A percentile compares a stretch with the other conserved stretches of the same genome.
Conservation (phyloP, 2,329 filamentous ascomycete genomes). For the Paecilomyces fulvus region DNA sequence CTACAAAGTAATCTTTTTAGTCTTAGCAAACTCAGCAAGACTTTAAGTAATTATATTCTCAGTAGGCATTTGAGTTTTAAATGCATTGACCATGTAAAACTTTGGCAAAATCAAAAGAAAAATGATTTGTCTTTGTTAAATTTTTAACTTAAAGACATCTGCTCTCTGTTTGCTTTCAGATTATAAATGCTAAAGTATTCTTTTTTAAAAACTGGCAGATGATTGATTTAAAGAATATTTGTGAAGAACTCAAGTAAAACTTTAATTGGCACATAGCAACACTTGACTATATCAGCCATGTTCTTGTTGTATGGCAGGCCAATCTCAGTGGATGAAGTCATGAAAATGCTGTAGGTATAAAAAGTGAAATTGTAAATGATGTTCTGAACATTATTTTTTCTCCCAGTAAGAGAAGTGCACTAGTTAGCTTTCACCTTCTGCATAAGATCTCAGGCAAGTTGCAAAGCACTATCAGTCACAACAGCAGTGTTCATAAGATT, state of each 20-base stretch:
- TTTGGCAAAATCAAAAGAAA: slow-evolving; percentile 21
- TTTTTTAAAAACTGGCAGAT: slow-evolving; percentile 17
- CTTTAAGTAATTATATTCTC: slow-evolving; percentile 22
- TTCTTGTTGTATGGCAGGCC: slow-evolving; percentile 19
- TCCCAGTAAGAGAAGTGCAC: slow-evolving; percentile 4
- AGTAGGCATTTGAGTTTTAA: slow-evolving; percentile 12
- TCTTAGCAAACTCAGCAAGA: slow-evolving; percentile 18
- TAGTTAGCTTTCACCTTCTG: slow-evolving; percentile 11
- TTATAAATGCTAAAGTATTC: slow-evolving; percentile 23
- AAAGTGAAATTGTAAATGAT: neutral
- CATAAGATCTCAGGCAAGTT: slow-evolving; percentile 15
- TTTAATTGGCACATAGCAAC: slow-evolving; percentile 13
- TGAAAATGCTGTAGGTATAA: slow-evolving; percentile 5
- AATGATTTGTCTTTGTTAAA: slow-evolving; percentile 28
- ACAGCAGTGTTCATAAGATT: slow-evolving; percentile 24
- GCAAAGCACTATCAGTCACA: slow-evolving; percentile 22
- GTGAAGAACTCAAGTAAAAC: slow-evolving; percentile 14
- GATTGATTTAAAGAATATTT: slow-evolving; percentile 11
- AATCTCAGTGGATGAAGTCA: slow-evolving; percentile 13
- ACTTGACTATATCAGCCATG: slow-evolving; percentile 18
- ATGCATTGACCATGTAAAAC: slow-evolving; percentile 15
- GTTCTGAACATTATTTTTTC: neutral
- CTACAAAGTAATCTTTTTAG: slow-evolving; percentile 16
- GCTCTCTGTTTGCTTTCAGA: slow-evolving; percentile 17
- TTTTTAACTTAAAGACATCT: slow-evolving; percentile 20